Evolutionary conservation across 257 asterid genomes (phyloP).

Genomic region (Plantago elongata): DNA sequence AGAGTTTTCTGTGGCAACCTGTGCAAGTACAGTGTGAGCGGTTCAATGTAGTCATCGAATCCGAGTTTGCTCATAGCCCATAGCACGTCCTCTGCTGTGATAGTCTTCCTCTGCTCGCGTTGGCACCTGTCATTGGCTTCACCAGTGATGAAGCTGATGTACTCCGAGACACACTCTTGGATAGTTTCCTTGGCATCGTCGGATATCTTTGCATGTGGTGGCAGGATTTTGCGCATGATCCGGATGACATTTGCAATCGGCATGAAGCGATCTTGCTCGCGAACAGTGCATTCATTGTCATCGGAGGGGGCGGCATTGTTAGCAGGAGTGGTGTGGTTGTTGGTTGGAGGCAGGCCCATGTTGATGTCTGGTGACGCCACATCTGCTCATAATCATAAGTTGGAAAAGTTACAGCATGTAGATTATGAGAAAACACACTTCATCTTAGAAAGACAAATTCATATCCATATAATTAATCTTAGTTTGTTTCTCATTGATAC

Average conservation of each 20-base stretch:
- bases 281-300: constrained; percentile 58
- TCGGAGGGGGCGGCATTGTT: constrained; percentile 7
- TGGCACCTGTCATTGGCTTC: constrained; percentile 96
- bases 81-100: constrained; percentile 84
- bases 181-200: constrained; percentile 95
- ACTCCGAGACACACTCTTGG: constrained; percentile 92
- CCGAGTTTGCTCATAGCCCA: constrained; percentile 99
- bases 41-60: constrained; percentile 81
- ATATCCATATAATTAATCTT: too few relatives aligned
- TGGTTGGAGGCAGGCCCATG: constrained; percentile 41
- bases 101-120: constrained; percentile 90
- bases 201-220: constrained; percentile 83
- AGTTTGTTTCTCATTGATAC: too few relatives aligned
- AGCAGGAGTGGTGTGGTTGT: constrained; percentile 14
- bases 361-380: constrained; percentile 37
- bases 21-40: constrained; percentile 72
- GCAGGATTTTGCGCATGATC: constrained; percentile 83
- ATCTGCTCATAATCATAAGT: constrained; percentile 23
- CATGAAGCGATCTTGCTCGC: constrained; percentile 98
- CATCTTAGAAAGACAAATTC: too few relatives aligned
- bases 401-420: neutral
- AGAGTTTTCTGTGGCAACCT: constrained; percentile 25
- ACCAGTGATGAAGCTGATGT: constrained; percentile 86
- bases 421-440: too few relatives aligned
- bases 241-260: constrained; percentile 91